Conservation (phyloP, 192 early-diverging fungal genomes). For the Piromyces sp. region DNA sequence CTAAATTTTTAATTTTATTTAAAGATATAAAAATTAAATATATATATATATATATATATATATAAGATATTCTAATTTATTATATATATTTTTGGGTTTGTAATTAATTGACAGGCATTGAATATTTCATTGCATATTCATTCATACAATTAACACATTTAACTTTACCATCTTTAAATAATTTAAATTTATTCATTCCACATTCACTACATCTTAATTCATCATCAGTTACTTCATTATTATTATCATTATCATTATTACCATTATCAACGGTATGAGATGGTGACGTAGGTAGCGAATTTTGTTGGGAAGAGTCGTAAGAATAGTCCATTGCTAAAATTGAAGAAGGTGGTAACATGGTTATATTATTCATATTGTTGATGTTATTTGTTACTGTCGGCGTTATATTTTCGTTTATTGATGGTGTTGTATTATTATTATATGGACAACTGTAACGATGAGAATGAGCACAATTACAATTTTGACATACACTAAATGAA, state of each 20-base stretch:
- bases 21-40: too few species aligned
- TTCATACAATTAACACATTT: neutral
- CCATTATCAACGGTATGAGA: neutral
- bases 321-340: neutral
- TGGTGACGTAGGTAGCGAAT: neutral
- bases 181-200: neutral
- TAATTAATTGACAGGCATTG: neutral
- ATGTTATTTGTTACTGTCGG: neutral
- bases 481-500: neutral
- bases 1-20: too few species aligned
- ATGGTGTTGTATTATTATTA: neutral
- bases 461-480: neutral
- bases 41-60: too few species aligned
- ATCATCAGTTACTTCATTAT: neutral
- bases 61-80: too few species aligned
- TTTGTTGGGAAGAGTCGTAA: neutral
- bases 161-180: neutral
- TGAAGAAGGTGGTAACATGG: neutral
- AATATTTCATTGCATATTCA: neutral
- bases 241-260: too few species aligned
- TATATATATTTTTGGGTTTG: neutral
- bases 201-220: neutral
- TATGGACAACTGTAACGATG: neutral
- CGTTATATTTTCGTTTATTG: neutral
- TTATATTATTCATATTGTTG: neutral